These are phyloP conservation scores for Apiospora koreana DNA, from an alignment of 2,329 filamentous ascomycete species.

Conservation along the genomic window DNA sequence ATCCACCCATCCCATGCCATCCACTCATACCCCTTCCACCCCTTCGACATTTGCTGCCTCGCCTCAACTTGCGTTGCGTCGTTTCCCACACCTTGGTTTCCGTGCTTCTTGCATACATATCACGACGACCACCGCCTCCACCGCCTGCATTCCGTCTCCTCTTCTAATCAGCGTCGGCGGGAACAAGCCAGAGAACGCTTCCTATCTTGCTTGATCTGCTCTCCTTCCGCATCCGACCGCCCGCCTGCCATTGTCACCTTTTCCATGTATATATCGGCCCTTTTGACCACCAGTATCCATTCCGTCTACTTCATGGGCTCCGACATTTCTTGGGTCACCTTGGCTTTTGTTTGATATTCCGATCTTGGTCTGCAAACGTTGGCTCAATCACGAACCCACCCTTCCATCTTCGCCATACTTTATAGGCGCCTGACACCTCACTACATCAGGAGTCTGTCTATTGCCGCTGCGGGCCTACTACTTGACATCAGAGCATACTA, in stretches of 20 bases:
- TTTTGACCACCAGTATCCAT: conserved; percentile 6
- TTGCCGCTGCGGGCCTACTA: neutral
- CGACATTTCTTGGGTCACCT: neutral
- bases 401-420: neutral
- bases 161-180: neutral
- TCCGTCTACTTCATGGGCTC: neutral
- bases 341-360: conserved; percentile 2
- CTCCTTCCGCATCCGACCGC: conserved; percentile 1
- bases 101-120: conserved; percentile 7
- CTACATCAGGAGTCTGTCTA: neutral
- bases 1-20: neutral
- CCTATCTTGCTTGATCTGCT: neutral
- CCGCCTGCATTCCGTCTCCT: neutral
- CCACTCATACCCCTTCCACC: conserved; percentile 9
- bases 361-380: neutral
- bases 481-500: neutral
- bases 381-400: neutral
- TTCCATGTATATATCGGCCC: conserved; percentile 8
- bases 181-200: neutral
- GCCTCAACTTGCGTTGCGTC: conserved; percentile 1
- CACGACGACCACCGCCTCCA: neutral
- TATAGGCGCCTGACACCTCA: neutral
- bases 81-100: conserved; percentile 7
- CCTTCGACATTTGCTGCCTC: conserved; percentile 7
- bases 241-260: neutral